Percentiles rank a stretch among this genome's conserved stretches.
phyloP scores from a whole-genome alignment of 352 stramenopile species.

The Albugo laibachii region DNA sequence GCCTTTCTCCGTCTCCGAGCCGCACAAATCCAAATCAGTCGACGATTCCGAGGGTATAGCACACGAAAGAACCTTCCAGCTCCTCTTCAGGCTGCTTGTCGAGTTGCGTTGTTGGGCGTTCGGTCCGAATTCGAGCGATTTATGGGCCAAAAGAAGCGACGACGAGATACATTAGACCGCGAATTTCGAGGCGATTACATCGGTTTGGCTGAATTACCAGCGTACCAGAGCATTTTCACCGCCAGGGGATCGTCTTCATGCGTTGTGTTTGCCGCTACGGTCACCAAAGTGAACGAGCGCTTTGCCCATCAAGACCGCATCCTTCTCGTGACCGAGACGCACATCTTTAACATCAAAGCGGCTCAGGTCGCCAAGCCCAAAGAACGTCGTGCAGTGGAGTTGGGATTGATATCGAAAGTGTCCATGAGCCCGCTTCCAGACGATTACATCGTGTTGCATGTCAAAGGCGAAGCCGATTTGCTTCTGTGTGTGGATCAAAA shows the following conservation, averaged over 20 bases:
- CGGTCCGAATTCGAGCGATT: constrained; percentile 73
- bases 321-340: constrained; percentile 48
- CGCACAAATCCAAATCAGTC: constrained; percentile 55
- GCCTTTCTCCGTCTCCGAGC: constrained; percentile 31
- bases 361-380: constrained; percentile 71
- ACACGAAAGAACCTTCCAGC: constrained; percentile 42
- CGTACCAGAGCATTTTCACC: constrained; percentile 40
- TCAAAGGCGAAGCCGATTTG: constrained; percentile 55
- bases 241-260: constrained; percentile 26
- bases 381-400: constrained; percentile 47
- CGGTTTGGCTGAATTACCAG: constrained; percentile 41
- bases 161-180: constrained; percentile 55
- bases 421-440: constrained; percentile 60
- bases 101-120: constrained; percentile 48
- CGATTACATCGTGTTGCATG: constrained; percentile 60
- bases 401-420: constrained; percentile 31
- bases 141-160: constrained; percentile 70
- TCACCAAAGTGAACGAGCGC: constrained; percentile 71
- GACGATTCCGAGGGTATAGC: constrained; percentile 50
- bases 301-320: constrained; percentile 60
- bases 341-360: constrained; percentile 72
- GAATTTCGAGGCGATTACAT: constrained; percentile 65
- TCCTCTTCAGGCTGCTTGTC: constrained; percentile 49
- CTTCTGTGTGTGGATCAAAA: constrained; percentile 54
- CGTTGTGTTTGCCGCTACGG: constrained; percentile 41